phyloP scores from a whole-genome alignment of 495 filamentous ascomycete species.

The Chaetomium cochliodes region DNA sequence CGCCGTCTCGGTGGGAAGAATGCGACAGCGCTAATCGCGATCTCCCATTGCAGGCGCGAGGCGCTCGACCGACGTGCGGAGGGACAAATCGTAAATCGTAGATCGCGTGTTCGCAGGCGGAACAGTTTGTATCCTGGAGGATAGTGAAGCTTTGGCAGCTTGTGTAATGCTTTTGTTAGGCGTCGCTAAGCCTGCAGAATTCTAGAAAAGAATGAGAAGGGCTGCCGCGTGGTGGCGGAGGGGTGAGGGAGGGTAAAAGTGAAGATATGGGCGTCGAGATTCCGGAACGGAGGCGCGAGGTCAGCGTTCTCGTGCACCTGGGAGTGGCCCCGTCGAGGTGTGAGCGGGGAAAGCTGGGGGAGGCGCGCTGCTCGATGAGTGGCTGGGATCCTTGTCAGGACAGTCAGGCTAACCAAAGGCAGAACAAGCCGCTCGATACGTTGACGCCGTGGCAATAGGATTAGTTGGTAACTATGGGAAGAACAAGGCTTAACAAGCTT shows the following conservation, averaged over 20 bases:
- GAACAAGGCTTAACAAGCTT: neutral
- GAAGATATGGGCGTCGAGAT: constrained; percentile 28
- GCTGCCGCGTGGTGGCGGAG: constrained; percentile 21
- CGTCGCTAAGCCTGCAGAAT: constrained; percentile 22
- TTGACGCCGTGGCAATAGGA: constrained; percentile 36
- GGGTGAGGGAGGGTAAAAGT: constrained; percentile 24
- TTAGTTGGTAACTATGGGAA: no score
- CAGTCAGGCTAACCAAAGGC: constrained; percentile 29
- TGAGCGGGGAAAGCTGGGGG: constrained; percentile 31
- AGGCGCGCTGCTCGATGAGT: constrained; percentile 29
- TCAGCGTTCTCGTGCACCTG: constrained; percentile 24
- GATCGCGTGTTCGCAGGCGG: constrained; percentile 21
- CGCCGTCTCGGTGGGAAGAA: constrained; percentile 28
- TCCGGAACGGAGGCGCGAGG: constrained; percentile 29
- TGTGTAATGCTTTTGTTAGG: constrained; percentile 18
- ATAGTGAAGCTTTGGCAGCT: neutral
- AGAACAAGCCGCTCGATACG: constrained; percentile 23
- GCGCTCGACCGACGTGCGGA: constrained; percentile 21
- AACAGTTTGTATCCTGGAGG: constrained; percentile 10
- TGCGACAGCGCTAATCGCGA: constrained; percentile 36
- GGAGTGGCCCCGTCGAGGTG: constrained; percentile 20
- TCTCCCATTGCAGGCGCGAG: constrained; percentile 36
- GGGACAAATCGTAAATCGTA: constrained; percentile 13
- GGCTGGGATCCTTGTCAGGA: constrained; percentile 25
- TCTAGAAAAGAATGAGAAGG: constrained; percentile 9